phyloP scores from a whole-genome alignment of 2,329 filamentous ascomycete genomes.

The Hirsutella thompsonii region DNA sequence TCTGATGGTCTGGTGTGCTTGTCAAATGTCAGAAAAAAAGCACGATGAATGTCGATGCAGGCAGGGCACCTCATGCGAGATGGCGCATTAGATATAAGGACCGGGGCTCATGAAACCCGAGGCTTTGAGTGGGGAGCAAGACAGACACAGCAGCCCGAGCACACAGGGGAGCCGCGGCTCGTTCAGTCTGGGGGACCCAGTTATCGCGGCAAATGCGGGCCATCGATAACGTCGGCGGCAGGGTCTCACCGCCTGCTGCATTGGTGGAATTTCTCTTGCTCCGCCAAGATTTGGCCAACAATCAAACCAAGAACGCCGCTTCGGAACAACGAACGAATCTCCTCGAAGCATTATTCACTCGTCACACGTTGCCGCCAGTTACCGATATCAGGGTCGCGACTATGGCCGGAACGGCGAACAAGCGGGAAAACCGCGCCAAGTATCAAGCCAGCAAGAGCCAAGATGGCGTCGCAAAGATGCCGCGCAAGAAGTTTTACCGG shows the following conservation, averaged over 20 bases:
- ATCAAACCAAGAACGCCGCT: no score
- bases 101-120: no score
- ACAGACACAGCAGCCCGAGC: no score
- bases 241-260: constrained; percentile 7
- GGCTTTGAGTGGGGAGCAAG: no score
- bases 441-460: constrained; percentile 45
- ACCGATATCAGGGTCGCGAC: not conserved
- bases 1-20: no score
- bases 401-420: constrained; percentile 24
- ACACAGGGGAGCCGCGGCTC: not conserved
- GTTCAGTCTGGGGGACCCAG: not conserved
- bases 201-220: not conserved
- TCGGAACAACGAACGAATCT: no score
- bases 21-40: no score
- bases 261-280: not conserved
- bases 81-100: no score
- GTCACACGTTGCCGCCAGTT: no score
- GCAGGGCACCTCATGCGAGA: not conserved
- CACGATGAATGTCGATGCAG: not conserved
- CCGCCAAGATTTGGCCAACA: not conserved
- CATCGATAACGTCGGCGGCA: not conserved
- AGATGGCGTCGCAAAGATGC: constrained; percentile 48
- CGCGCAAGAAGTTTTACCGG: constrained; percentile 91
- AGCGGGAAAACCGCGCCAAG: constrained; percentile 52
- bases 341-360: no score